A percentile compares a stretch with the other conserved stretches of the same genome.
These are phyloP conservation scores for Sophora flavescens DNA, from an alignment of 306 rosid species.

Conservation along the genomic window DNA sequence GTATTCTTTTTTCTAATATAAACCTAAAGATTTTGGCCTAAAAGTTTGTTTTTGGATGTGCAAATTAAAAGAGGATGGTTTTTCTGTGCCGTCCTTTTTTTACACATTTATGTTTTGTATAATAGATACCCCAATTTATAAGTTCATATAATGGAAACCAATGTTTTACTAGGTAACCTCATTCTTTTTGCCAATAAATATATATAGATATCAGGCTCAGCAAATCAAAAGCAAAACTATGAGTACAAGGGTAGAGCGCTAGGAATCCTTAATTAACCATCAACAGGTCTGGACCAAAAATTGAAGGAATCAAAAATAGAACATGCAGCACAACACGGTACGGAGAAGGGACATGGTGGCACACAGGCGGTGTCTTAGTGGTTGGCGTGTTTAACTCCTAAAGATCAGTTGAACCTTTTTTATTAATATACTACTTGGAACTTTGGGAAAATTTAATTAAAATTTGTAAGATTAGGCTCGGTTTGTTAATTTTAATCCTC, in stretches of 20 bases:
- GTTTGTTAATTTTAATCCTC: neutral
- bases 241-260: no score
- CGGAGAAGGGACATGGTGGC: neutral
- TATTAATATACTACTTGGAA: no score
- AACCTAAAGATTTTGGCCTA: neutral
- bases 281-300: no score
- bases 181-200: neutral
- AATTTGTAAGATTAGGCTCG: neutral
- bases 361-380: no score
- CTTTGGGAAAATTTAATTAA: no score
- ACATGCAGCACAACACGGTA: neutral
- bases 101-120: neutral
- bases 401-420: neutral
- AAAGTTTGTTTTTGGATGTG: slow-evolving; percentile 24
- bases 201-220: no score
- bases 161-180: neutral
- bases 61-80: neutral
- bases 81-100: neutral
- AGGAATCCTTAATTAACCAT: no score
- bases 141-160: neutral
- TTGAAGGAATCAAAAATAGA: neutral
- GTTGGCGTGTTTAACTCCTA: neutral
- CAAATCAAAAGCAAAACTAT: no score
- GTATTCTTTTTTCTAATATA: slow-evolving; percentile 23
- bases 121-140: neutral